Evolutionary conservation across 164 flowering plant genomes (phyloP), one percentile per base, ranked within the genome.

Genomic region (Umbellularia californica): DNA sequence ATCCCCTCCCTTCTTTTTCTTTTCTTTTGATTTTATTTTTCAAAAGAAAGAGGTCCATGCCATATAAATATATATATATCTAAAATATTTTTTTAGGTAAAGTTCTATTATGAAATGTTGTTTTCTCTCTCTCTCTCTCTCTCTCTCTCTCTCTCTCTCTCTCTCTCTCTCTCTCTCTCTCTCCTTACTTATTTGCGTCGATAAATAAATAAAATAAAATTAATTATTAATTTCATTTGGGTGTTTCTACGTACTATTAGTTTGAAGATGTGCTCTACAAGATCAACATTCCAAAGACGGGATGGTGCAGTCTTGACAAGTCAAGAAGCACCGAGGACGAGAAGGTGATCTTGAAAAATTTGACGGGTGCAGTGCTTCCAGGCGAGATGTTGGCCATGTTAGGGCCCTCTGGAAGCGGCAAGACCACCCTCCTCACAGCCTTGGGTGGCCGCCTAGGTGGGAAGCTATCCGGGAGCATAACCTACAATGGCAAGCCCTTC

Each of bases 321-420:
- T 11, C 75, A 12, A 69, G 50, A 24, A 13, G 74, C 15, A 11
- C 22, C 3, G 23, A 10, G 41, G 65, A 76, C 35, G 88, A 87
- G 60, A 87, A 82, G 71, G 3, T n/a, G 17, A 90, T 93, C 63
- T 71, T 93, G 33, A 93, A 87, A 47, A 89, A 90, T 0, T 23
- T 91, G 12, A 66, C 89, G 0, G 97, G 97, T 15, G 47, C 78
- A 3, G 92, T 91, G 15, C 51, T 23, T 0, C 97, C 97, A 1
- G 96, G 95, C 0, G 97, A 92, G 75, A 84, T 93, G 83, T 77
- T 92, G 17, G 97, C 96, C 50, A 86, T 91, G 90, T 60, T 91
- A 15, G 98, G 98, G 24, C 98, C 98, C 1, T 93, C 98, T 0
- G 98, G 98, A 58, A 85, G 95, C 25, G 98, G 98, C 76, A 93